Evolutionary conservation across 306 rosid species (phyloP), one percentile per base, ranked within the genome.

Genomic region (Sophora flavescens): DNA sequence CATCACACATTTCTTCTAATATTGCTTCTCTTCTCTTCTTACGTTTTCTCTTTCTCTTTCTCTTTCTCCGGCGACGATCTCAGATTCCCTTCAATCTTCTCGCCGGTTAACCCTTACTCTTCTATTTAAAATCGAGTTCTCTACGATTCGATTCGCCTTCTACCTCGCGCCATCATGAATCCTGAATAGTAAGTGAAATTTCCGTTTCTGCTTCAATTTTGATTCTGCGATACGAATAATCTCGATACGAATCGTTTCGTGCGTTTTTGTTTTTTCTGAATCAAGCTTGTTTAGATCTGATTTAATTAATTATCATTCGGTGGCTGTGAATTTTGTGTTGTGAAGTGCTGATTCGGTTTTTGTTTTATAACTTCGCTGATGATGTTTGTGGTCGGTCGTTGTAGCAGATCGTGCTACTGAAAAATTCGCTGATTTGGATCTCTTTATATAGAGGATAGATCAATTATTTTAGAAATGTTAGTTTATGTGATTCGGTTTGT

Each of bases 171-270:
- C 72, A 63, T 81, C 90, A 95, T 95, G 98, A 95, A 89, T 87
- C 97, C 98, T 76, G 98, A 95, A 84, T 95, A 95, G 98, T 95
- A 83, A 83, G 98, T 85, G 63, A 74, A 10, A 79, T 6, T 61
- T 10, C 4, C 33, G 0, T 50, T 35, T 68, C 35, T 39, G 26
- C 78, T 70, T 79, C 51, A 77, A 35, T 80, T 82, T 6, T 13
- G 42, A 12, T 45, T 6, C 52, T 35, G 32, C 9, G n/a, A 51
- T 68, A 26, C n/a, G 22, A 2, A 2, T 42, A 74, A 6, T 70
- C 45, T 22, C 8, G n/a, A n/a, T n/a, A 1, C 45, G 35, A 58
- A 42, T 56, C 22, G 58, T 45, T 15, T 50, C 41, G 6, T 36
- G 28, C 26, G 1, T 36, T 18, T 45, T 5, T 72, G 30, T 15